Evolutionary conservation across 164 flowering plant genomes (phyloP), one percentile per base, ranked within the genome.

Genomic region (Dillenia suffruticosa): DNA sequence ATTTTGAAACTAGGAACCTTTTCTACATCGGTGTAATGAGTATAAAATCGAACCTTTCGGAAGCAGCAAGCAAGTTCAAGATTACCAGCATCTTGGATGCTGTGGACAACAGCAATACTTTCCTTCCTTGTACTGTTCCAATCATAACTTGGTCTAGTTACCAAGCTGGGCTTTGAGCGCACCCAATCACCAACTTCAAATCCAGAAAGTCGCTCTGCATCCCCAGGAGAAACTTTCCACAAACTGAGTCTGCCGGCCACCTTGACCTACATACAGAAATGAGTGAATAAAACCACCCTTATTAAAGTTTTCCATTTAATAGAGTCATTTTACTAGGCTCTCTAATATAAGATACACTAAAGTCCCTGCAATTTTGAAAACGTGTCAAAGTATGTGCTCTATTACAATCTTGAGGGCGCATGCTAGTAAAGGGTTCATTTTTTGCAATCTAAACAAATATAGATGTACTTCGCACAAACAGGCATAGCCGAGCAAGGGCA

Each of bases 141-240:
- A 62, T 94, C 99, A 72, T 94, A 94, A 75, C 90, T 84, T 12
- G 94, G 88, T 66, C 98, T 82, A 49, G 77, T 76, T n/a, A 97
- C 97, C 44, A 81, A 67, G 66, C 77, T 85, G 46, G 92, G 89
- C 57, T 88, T 94, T 62, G 88, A 80, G 46, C 95, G 92, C 12
- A 94, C 99, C 99, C 99, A 94, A 65, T 94, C 97, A 68, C 99
- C 99, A 66, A 94, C 96, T 76, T 89, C 92, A 82, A 94, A 84
- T 15, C 96, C 97, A 40, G 97, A 77, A 55, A 91, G 93, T 40
- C 81, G 64, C 69, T 89, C 99, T 56, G 93, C 92, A 80, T 94
- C 99, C 63, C 99, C 97, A 56, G 99, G 99, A 62, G 96, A 79
- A 73, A 94, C 89, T 80, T 81, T 91, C 99, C 99, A 94, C 55